Percentiles rank a stretch among this genome's conserved stretches.
phyloP scores from a whole-genome alignment of 495 filamentous ascomycete genomes.

The Lasiosphaeris hirsuta region DNA sequence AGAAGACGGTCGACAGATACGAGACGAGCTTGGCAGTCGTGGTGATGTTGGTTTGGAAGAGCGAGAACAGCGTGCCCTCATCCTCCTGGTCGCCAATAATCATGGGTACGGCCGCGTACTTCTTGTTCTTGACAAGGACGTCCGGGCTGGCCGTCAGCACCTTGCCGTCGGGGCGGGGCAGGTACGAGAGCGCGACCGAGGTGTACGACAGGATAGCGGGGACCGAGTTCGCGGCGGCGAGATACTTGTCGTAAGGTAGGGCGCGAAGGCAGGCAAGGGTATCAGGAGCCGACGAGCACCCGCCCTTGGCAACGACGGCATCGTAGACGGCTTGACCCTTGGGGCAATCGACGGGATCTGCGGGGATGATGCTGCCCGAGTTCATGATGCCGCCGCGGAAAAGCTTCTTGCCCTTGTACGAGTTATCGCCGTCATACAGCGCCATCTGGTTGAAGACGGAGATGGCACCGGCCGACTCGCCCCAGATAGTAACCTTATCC shows the following conservation, averaged over 20 bases:
- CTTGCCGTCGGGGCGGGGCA: conserved; percentile 62
- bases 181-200: conserved; percentile 60
- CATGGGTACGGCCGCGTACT: conserved; percentile 57
- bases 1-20: conserved; percentile 59
- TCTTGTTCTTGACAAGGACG: conserved; percentile 41
- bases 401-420: conserved; percentile 63
- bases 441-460: conserved; percentile 69
- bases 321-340: conserved; percentile 65
- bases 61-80: conserved; percentile 57
- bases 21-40: conserved; percentile 52
- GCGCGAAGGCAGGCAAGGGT: conserved; percentile 62
- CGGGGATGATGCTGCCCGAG: conserved; percentile 62
- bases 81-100: conserved; percentile 60
- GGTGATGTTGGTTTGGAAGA: conserved; percentile 63
- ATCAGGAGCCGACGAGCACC: conserved; percentile 54
- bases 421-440: conserved; percentile 64
- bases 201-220: conserved; percentile 60
- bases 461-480: conserved; percentile 68
- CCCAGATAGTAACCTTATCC: conserved; percentile 66
- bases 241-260: conserved; percentile 56
- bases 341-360: conserved; percentile 58
- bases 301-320: conserved; percentile 54
- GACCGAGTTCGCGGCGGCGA: conserved; percentile 64
- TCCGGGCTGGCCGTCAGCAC: conserved; percentile 56
- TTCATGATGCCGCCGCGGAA: conserved; percentile 74